Conservation (phyloP, 2,329 filamentous ascomycete genomes). For the Colletotrichum siamense region DNA sequence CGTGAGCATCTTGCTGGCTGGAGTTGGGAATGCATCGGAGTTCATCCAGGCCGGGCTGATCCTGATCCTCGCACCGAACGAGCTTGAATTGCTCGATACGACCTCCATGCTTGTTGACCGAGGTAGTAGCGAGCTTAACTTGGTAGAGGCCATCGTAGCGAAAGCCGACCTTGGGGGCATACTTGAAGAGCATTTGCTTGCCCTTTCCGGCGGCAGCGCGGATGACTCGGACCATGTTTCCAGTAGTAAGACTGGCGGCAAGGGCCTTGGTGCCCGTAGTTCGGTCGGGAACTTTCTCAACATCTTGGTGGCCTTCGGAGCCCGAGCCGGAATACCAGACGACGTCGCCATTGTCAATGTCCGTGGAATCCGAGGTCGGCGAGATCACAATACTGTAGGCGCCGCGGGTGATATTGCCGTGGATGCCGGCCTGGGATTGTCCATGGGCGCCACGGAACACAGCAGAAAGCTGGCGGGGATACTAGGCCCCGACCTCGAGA, state of each 20-base stretch:
- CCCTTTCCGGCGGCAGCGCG: slow-evolving; percentile 22
- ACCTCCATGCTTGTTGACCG: slow-evolving; percentile 24
- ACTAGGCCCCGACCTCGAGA: slow-evolving; percentile 51
- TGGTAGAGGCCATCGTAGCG: slow-evolving; percentile 42
- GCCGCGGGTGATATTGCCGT: slow-evolving; percentile 47
- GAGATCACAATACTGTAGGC: slow-evolving; percentile 62
- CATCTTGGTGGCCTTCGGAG: slow-evolving; percentile 22
- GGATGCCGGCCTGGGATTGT: slow-evolving; percentile 53
- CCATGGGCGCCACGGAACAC: slow-evolving; percentile 61
- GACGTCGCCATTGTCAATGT: slow-evolving; percentile 14
- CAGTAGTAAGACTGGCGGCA: no score
- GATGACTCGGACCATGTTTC: slow-evolving; percentile 33
- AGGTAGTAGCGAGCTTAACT: slow-evolving; percentile 11
- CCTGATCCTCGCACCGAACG: background rate
- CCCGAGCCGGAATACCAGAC: slow-evolving; percentile 32
- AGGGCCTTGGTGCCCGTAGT: slow-evolving; percentile 20
- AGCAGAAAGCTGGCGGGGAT: slow-evolving; percentile 54
- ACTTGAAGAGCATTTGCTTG: background rate
- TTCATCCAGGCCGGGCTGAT: slow-evolving; percentile 4
- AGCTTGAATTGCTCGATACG: slow-evolving; percentile 18
- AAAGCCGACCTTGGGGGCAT: slow-evolving; percentile 30
- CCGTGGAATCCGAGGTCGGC: no score
- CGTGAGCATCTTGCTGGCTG: slow-evolving; percentile 20
- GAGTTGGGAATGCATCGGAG: background rate
- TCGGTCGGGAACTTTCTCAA: background rate